These are phyloP conservation scores for Xylaria cubensis DNA, from an alignment of 495 filamentous ascomycete species.

Conservation along the genomic window DNA sequence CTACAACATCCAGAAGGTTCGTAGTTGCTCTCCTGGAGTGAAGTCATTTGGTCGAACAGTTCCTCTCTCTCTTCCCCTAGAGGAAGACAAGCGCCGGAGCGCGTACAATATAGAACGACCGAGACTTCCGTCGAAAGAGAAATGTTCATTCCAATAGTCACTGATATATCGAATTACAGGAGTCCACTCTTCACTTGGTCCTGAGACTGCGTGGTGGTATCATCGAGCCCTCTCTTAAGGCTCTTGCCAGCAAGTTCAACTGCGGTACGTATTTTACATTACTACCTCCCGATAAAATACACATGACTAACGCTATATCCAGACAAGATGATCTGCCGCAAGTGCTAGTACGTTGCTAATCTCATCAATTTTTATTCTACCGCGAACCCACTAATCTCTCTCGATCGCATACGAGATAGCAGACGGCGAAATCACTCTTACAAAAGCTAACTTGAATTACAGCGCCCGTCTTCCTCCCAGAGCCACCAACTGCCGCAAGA, in stretches of 20 bases:
- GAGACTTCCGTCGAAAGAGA: conserved; percentile 26
- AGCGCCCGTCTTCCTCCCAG: conserved; percentile 91
- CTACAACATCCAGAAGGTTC: conserved; percentile 99
- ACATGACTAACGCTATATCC: background rate
- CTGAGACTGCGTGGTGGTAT: conserved; percentile 99
- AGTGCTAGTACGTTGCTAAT: conserved; percentile 84
- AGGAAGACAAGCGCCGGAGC: background rate
- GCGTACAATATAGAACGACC: background rate
- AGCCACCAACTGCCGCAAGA: conserved; percentile 99
- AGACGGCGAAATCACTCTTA: background rate
- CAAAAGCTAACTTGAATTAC: conserved; percentile 39
- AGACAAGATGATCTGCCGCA: conserved; percentile 99
- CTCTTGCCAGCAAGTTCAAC: conserved; percentile 98
- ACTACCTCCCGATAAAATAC: background rate
- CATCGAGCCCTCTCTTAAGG: conserved; percentile 99
- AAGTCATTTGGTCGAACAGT: background rate
- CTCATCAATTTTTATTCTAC: background rate
- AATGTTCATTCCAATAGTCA: conserved; percentile 27
- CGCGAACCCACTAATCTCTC: too few relatives aligned
- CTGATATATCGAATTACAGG: conserved; percentile 59
- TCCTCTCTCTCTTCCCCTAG: too few relatives aligned
- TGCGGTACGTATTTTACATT: conserved; percentile 60
- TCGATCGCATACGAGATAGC: background rate
- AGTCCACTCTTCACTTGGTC: conserved; percentile 98
- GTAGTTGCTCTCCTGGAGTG: conserved; percentile 35